These are phyloP conservation scores for Powellomyces hirtus DNA, from an alignment of 192 early-diverging fungal genomes.

Conservation along the genomic window DNA sequence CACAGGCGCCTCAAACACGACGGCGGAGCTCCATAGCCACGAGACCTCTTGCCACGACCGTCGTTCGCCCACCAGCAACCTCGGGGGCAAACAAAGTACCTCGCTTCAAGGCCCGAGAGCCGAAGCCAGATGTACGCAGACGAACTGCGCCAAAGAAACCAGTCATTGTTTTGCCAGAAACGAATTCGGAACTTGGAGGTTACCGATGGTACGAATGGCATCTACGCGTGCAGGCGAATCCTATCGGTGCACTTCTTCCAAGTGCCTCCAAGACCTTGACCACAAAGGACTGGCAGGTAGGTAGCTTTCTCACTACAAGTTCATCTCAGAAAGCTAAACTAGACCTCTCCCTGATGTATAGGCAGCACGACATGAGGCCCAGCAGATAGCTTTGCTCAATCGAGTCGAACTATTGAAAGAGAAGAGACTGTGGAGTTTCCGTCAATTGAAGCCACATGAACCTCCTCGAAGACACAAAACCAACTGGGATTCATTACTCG, in stretches of 20 bases:
- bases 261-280: slow-evolving; percentile 65
- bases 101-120: not conserved
- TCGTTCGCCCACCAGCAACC: not conserved
- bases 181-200: slow-evolving; percentile 27
- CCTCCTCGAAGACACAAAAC: slow-evolving; percentile 56
- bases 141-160: not conserved
- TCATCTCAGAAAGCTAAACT: not conserved
- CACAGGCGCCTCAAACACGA: not conserved
- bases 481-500: slow-evolving; percentile 75
- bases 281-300: slow-evolving; percentile 76
- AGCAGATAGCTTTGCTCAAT: slow-evolving; percentile 60
- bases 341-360: slow-evolving; percentile 4
- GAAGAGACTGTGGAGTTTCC: slow-evolving; percentile 69
- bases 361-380: slow-evolving; percentile 76
- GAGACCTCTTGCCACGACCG: not conserved
- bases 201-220: slow-evolving; percentile 48
- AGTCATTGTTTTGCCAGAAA: not conserved
- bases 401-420: slow-evolving; percentile 70
- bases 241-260: slow-evolving; percentile 59
- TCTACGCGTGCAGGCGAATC: slow-evolving; percentile 53
- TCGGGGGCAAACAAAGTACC: not conserved
- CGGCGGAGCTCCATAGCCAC: slow-evolving; percentile 9
- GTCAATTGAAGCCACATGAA: slow-evolving; percentile 66
- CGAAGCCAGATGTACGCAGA: not conserved
- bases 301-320: not conserved